These are phyloP conservation scores for Benincasa hispida DNA, from an alignment of 306 rosid species.

Conservation along the genomic window DNA sequence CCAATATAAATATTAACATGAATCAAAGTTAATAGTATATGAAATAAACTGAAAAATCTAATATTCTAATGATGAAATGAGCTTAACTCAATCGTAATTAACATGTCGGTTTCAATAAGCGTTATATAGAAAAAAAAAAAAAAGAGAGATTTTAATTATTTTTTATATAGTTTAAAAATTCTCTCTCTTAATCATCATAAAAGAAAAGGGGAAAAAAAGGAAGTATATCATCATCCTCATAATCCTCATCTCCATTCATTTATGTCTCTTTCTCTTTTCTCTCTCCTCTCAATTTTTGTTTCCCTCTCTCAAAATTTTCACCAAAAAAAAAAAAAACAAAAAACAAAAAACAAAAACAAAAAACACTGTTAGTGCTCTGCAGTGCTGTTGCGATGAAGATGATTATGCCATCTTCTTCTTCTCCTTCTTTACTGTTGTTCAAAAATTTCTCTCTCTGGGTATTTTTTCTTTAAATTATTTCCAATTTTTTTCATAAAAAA, in stretches of 20 bases:
- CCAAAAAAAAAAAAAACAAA: not conserved
- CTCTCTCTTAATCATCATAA: slow-evolving; percentile 22
- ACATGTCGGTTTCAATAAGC: no score
- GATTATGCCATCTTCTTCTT: slow-evolving; percentile 5
- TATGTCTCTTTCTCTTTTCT: slow-evolving; percentile 5
- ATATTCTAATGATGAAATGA: no score
- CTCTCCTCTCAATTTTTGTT: slow-evolving; percentile 3
- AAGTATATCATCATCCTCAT: slow-evolving; percentile 19
- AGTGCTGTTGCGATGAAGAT: slow-evolving; percentile 16
- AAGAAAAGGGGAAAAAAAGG: not conserved
- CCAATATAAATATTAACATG: no score
- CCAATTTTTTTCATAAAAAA: not conserved
- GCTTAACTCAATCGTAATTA: no score
- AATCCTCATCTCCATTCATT: slow-evolving; percentile 28
- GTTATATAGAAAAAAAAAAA: no score
- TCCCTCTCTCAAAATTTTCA: not conserved
- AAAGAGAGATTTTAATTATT: no score
- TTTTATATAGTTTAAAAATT: no score
- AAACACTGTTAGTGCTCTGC: slow-evolving; percentile 3
- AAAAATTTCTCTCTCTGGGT: not conserved
- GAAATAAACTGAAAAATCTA: no score
- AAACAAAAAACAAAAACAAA: not conserved
- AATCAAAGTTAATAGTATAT: no score
- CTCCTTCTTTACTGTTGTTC: not conserved
- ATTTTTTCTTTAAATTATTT: not conserved